phyloP scores from a whole-genome alignment of 305 asterid genomes.

The Fraxinus paxiana region DNA sequence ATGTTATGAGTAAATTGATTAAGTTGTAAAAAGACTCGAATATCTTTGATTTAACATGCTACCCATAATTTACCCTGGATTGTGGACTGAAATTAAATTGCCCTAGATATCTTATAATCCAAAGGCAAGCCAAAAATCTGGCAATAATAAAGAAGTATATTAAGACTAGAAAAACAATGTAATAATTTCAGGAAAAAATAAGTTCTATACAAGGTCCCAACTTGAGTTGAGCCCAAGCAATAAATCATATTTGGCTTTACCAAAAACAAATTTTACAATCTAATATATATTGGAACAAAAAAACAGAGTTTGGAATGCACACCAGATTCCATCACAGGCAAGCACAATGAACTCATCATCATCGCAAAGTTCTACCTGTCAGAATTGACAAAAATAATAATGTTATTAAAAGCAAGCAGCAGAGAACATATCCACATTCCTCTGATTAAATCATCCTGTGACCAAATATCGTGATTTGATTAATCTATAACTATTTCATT shows the following conservation, averaged over 20 bases:
- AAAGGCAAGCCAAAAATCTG: not conserved
- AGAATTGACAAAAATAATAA: conserved; percentile 18
- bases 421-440: not conserved
- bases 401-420: conserved; percentile 4
- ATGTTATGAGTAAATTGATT: not conserved
- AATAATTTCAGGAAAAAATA: not conserved
- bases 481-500: not conserved
- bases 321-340: conserved; percentile 99
- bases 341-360: conserved; percentile 91
- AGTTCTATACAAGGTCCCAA: not conserved
- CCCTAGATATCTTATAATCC: not conserved
- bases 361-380: conserved; percentile 84
- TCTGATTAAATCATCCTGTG: not conserved
- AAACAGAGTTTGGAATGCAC: conserved; percentile 31
- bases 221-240: not conserved
- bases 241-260: not conserved
- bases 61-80: not conserved
- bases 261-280: not conserved
- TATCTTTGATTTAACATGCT: not conserved
- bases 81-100: not conserved
- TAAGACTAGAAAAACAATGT: not conserved
- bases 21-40: not conserved
- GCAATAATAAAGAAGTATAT: not conserved
- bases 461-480: not conserved
- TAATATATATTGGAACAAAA: not conserved